A percentile compares a stretch with the other conserved stretches of the same genome.
Conservation (phyloP, 2,329 filamentous ascomycete genomes). For the Lasiodiplodia sp. region DNA sequence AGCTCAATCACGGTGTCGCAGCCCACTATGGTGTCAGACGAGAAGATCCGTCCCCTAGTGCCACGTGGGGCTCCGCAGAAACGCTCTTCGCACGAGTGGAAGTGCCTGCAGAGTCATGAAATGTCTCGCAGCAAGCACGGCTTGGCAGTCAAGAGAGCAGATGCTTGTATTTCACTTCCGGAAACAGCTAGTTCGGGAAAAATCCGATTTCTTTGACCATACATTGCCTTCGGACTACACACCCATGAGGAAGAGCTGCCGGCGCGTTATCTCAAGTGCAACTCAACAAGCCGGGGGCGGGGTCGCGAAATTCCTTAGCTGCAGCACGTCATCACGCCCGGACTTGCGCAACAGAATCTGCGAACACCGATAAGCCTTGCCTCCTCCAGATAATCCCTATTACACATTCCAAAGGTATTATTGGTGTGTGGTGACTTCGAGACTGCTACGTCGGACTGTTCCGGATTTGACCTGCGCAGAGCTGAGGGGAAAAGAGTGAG, state of each 20-base stretch:
- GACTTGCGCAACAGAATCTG: not conserved
- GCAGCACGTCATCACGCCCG: conserved; percentile 7
- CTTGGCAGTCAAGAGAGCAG: not conserved
- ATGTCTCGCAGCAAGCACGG: not conserved
- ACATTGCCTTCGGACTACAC: not conserved
- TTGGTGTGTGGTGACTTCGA: too few relatives aligned
- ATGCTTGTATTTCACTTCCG: not conserved
- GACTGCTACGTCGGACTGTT: too few relatives aligned
- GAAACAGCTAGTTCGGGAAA: not conserved
- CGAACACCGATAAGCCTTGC: not conserved
- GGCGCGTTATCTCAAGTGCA: not conserved
- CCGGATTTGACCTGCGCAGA: too few relatives aligned
- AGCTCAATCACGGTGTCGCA: conserved; percentile 4
- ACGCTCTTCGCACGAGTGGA: not conserved
- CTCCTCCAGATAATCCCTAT: not conserved
- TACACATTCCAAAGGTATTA: not conserved
- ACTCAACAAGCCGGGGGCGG: not conserved
- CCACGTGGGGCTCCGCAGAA: not conserved
- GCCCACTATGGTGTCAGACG: conserved; percentile 12
- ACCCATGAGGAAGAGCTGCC: not conserved
- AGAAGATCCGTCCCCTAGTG: not conserved
- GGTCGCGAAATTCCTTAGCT: not conserved
- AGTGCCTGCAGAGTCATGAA: not conserved
- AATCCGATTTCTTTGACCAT: not conserved
- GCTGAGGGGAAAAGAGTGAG: too few relatives aligned